Conservation (phyloP, 495 filamentous ascomycete genomes). For the Tetracladium setigerum region DNA sequence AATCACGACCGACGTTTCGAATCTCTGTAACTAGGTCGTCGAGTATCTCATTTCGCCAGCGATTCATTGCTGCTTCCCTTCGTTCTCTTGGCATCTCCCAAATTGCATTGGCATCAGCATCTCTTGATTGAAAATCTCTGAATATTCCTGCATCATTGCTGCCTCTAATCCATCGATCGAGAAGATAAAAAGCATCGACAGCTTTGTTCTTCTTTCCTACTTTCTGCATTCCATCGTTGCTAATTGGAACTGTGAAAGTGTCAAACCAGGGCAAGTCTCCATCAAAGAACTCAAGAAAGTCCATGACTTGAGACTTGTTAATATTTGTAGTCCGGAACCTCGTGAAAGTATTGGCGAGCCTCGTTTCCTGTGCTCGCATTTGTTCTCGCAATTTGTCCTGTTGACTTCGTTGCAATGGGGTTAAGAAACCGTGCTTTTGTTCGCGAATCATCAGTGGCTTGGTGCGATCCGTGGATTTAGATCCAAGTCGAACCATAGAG, state of each 20-base stretch:
- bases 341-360: constrained; percentile 21
- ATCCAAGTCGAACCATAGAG: constrained; percentile 60
- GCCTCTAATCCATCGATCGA: constrained; percentile 48
- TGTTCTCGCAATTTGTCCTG: constrained; percentile 6
- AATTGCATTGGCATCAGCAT: constrained; percentile 22
- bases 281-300: constrained; percentile 54
- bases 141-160: constrained; percentile 35
- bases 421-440: constrained; percentile 25
- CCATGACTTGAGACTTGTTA: constrained; percentile 35
- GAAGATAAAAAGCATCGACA: constrained; percentile 43
- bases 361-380: constrained; percentile 4
- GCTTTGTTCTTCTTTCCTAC: constrained; percentile 40
- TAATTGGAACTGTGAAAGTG: constrained; percentile 42
- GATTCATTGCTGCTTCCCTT: constrained; percentile 26
- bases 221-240: constrained; percentile 30
- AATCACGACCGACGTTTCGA: constrained; percentile 25
- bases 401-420: constrained; percentile 8
- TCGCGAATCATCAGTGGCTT: constrained; percentile 36
- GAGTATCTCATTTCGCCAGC: constrained; percentile 44
- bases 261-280: constrained; percentile 46
- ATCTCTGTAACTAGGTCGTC: constrained; percentile 41
- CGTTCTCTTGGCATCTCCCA: constrained; percentile 43
- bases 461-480: constrained; percentile 47
- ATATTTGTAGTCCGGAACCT: constrained; percentile 16
- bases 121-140: constrained; percentile 19